A percentile compares a stretch with the other conserved stretches of the same genome.
Conservation (phyloP, 768 basidiomycete species). For the Phlebiopsis flavidoalba region DNA sequence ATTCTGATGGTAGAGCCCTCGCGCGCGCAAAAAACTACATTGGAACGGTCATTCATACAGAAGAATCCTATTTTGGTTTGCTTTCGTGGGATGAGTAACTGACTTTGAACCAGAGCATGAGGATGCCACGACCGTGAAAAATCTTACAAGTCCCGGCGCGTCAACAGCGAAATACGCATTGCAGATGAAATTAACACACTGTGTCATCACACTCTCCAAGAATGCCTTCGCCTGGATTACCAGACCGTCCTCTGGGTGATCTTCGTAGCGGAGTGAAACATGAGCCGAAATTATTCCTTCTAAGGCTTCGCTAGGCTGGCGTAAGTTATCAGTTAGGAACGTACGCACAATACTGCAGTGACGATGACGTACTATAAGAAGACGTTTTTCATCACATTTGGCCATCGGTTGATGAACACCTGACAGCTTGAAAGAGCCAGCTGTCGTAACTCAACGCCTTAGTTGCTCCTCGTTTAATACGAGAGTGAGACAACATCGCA, state of each 20-base stretch:
- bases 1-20: conserved; percentile 41
- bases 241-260: conserved; percentile 53
- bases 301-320: conserved; percentile 43
- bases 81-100: conserved; percentile 11
- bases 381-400: conserved; percentile 43
- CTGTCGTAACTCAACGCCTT: conserved; percentile 65
- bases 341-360: not conserved
- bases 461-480: conserved; percentile 39
- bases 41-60: not conserved
- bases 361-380: conserved; percentile 46
- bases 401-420: conserved; percentile 58
- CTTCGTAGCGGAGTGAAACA: conserved; percentile 37
- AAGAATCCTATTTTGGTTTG: conserved; percentile 1
- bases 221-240: conserved; percentile 52
- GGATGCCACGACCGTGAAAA: conserved; percentile 55
- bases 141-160: conserved; percentile 30
- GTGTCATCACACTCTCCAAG: conserved; percentile 45
- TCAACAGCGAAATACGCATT: no score
- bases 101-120: conserved; percentile 57
- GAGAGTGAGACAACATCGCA: conserved; percentile 46
- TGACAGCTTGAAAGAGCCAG: conserved; percentile 57
- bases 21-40: no score
- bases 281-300: conserved; percentile 44
- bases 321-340: not conserved
- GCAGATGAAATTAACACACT: conserved; percentile 28